Evolutionary conservation across 75 land plant species (phyloP).

Genomic region (Isoetes taiwanensis): DNA sequence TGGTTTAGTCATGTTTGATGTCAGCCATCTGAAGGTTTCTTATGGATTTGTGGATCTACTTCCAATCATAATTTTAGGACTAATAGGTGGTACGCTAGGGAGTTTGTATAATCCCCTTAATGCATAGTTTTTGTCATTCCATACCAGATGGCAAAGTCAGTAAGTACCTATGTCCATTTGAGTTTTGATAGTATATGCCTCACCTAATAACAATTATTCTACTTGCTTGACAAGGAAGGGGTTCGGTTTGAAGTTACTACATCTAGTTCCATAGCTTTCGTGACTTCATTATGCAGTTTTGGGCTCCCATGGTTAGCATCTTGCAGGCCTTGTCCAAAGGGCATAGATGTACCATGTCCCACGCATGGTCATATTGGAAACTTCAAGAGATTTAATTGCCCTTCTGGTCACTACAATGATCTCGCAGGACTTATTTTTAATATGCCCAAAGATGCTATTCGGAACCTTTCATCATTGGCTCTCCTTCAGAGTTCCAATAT

Average conservation of each 20-base stretch:
- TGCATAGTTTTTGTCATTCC: constrained; percentile 25
- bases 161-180: too few species aligned
- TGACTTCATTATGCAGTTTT: constrained; percentile 56
- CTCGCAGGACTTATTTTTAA: constrained; percentile 77
- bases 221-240: constrained; percentile 51
- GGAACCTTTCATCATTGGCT: constrained; percentile 67
- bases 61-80: constrained; percentile 51
- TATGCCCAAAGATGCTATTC: constrained; percentile 80
- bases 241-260: constrained; percentile 33
- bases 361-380: constrained; percentile 55
- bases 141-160: constrained; percentile 11
- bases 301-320: constrained; percentile 62
- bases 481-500: constrained; percentile 32
- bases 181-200: too few species aligned
- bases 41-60: constrained; percentile 46
- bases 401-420: constrained; percentile 74
- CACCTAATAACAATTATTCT: too few species aligned
- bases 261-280: constrained; percentile 36
- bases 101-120: constrained; percentile 55
- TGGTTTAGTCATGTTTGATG: constrained; percentile 55
- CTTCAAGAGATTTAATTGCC: constrained; percentile 74
- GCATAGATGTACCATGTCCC: constrained; percentile 30
- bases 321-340: constrained; percentile 54
- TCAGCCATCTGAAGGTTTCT: constrained; percentile 22
- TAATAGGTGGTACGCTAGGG: constrained; percentile 64